Evolutionary conservation across 192 early-diverging fungal species (phyloP).

Genomic region (Obelidium mucronatum): DNA sequence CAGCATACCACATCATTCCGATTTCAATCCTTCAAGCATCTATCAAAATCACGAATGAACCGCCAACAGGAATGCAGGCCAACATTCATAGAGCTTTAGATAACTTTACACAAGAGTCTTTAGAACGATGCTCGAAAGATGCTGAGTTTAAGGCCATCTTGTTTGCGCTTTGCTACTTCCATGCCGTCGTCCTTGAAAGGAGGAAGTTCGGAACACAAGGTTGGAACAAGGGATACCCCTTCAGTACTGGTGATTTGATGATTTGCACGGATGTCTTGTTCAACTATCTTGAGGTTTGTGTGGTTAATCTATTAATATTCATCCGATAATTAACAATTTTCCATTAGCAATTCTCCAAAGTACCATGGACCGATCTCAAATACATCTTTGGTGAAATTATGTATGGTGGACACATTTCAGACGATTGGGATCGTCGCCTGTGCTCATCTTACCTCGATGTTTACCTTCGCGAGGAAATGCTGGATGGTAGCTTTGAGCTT

Average conservation of each 20-base stretch:
- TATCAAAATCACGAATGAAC: conserved; percentile 75
- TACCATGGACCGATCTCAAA: conserved; percentile 69
- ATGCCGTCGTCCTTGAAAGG: conserved; percentile 68
- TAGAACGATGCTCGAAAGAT: conserved; percentile 72
- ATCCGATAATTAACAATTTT: neutral
- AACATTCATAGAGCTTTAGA: conserved; percentile 73
- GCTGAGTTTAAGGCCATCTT: conserved; percentile 66
- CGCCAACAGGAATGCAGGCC: conserved; percentile 74
- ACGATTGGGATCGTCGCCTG: conserved; percentile 69
- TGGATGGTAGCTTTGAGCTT: conserved; percentile 70
- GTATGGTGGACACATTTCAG: conserved; percentile 77
- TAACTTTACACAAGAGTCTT: conserved; percentile 68
- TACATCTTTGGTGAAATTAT: conserved; percentile 76
- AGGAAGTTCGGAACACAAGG: conserved; percentile 74
- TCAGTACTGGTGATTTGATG: conserved; percentile 70
- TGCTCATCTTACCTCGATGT: conserved; percentile 70
- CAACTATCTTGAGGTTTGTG: conserved; percentile 60
- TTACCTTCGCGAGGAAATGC: conserved; percentile 66
- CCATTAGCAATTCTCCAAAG: conserved; percentile 62
- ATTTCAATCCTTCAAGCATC: conserved; percentile 72
- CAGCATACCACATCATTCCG: conserved; percentile 67
- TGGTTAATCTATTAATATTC: conserved; percentile 1
- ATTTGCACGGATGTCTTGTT: conserved; percentile 68
- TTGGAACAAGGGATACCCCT: conserved; percentile 70
- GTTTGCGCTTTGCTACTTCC: conserved; percentile 73